Evolutionary conservation across 805 yeast species (phyloP).

Genomic region (Ogataea chonburiensis): DNA sequence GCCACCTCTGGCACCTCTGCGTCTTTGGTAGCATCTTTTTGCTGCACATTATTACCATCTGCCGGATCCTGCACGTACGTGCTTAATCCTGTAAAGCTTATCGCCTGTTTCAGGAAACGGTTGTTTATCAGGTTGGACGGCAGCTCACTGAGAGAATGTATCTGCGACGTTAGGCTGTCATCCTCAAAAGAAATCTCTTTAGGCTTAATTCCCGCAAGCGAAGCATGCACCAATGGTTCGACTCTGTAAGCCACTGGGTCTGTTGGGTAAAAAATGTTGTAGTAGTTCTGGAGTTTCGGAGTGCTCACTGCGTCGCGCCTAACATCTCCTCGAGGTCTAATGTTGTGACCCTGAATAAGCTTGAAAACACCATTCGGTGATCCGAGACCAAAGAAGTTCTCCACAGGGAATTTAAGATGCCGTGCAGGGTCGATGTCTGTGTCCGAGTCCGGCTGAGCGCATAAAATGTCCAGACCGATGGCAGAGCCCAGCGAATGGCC

Average conservation of each 20-base stretch:
- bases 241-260: conserved; percentile 90
- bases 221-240: conserved; percentile 72
- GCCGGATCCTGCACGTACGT: conserved; percentile 2
- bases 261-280: conserved; percentile 84
- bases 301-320: conserved; percentile 27
- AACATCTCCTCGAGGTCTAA: conserved; percentile 41
- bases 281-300: conserved; percentile 65
- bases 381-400: conserved; percentile 77
- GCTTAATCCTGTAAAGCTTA: conserved; percentile 19
- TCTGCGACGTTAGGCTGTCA: conserved; percentile 44
- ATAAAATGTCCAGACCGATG: conserved; percentile 71
- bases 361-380: conserved; percentile 90
- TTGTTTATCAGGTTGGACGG: conserved; percentile 31
- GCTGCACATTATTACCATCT: no score
- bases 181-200: conserved; percentile 55
- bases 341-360: conserved; percentile 61
- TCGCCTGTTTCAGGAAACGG: conserved; percentile 21
- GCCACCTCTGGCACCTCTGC: conserved; percentile 6
- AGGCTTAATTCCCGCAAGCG: conserved; percentile 51
- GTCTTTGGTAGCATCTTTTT: no score
- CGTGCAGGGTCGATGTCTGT: conserved; percentile 28
- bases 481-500: conserved; percentile 95
- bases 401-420: conserved; percentile 66
- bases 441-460: conserved; percentile 42
- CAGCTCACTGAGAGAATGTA: conserved; percentile 18